Percentiles rank a stretch among this genome's conserved stretches.
Evolutionary conservation across 768 basidiomycete genomes (phyloP).

Genomic region (Suillus spraguei): DNA sequence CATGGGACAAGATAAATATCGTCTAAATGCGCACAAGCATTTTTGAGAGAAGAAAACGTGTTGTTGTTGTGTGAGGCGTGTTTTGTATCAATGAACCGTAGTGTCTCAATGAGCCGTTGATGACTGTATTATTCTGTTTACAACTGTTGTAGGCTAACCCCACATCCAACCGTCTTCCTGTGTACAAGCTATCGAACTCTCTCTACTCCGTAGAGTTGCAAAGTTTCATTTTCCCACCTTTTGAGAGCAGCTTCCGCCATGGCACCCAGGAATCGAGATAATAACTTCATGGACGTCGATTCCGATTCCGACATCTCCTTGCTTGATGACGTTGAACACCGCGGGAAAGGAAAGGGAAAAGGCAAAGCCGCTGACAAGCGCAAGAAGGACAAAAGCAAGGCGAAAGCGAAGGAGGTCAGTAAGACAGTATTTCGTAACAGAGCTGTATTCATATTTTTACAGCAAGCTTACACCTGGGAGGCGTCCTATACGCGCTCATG

Average conservation of each 20-base stretch:
- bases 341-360: conserved; percentile 60
- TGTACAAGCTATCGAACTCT: no score
- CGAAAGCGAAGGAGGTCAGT: conserved; percentile 37
- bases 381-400: conserved; percentile 54
- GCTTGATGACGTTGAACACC: conserved; percentile 48
- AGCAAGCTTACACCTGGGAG: conserved; percentile 96
- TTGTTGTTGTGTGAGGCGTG: no score
- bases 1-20: no score
- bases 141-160: no score
- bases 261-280: conserved; percentile 30
- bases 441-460: conserved; percentile 11
- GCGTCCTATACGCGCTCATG: conserved; percentile 92
- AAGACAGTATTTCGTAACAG: conserved; percentile 1
- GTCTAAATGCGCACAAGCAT: no score
- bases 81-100: no score
- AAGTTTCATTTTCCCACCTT: not conserved
- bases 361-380: conserved; percentile 53
- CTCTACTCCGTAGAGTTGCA: no score
- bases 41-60: no score
- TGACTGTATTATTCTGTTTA: no score
- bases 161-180: no score
- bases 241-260: conserved; percentile 13
- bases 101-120: no score
- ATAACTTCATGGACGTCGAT: conserved; percentile 55
- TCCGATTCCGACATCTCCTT: conserved; percentile 76